Evolutionary conservation across 2,329 filamentous ascomycete species (phyloP), one percentile per base, ranked within the genome.

Genomic region (Aspergillus pseudoglaucus): DNA sequence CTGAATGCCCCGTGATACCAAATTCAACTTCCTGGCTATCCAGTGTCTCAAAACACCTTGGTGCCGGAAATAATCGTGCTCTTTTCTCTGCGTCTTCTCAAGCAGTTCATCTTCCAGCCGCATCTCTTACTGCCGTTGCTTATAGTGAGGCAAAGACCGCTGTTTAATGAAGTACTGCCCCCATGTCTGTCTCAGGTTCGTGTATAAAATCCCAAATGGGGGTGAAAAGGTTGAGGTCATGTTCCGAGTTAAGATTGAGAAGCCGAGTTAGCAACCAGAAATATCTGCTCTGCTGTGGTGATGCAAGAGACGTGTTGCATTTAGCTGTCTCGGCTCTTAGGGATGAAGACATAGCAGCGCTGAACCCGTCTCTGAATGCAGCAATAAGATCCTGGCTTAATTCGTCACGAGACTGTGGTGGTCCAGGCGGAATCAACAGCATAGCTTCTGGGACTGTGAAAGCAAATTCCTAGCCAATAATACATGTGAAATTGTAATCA

Each of bases 381-480:
- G 3, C 25, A 30, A 12, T 12, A 30, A 30, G 25, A 4, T 12
- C 25, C 4, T 30, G 10, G 25, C 25, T 30, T 30, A 30, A 12
- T 30, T 39, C 37, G 4, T 60, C 44, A 17, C 52, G 37, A n/a
- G 52, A 51, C 14, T 63, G 57, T 18, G 58, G 58, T n/a, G 61
- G 45, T 18, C 53, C 55, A 15, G 60, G 60, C 0, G 48, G 14
- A 6, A 42, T 42, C 23, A 64, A 42, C 2, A 58, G 45, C 47
- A 60, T 45, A 8, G 52, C 38, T 9, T 54, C 25, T 30, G 62
- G 59, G 9, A 58, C 33, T 15, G 55, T 51, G 10, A 53, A 61
- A 17, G 47, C 33, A 10, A 62, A 61, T 14, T 49, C 54, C 60
- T 58, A 61, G 48, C 67, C 62, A 37, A 68, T 66, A 4, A 68